Percentiles rank a stretch among this genome's conserved stretches.
phyloP scores from a whole-genome alignment of 768 basidiomycete species.

The Mycena capillaripes region DNA sequence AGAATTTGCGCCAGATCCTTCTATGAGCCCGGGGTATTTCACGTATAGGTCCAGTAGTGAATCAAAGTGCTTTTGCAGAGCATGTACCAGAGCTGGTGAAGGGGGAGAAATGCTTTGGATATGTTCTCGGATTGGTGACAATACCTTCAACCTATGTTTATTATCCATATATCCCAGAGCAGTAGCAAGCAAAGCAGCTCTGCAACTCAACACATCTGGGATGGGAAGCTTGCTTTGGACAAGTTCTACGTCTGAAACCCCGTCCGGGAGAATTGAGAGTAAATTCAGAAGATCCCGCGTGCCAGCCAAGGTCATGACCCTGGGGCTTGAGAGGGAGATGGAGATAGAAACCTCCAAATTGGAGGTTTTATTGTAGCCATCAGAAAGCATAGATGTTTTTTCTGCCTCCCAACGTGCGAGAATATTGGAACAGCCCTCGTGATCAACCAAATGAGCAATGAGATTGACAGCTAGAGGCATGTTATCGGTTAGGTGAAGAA shows the following conservation, averaged over 20 bases:
- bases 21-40: neutral
- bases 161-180: neutral
- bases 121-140: neutral
- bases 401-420: neutral
- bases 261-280: neutral
- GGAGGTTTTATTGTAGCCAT: neutral
- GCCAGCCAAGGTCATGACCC: neutral
- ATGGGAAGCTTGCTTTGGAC: neutral
- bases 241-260: neutral
- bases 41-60: neutral
- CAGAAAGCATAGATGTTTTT: neutral
- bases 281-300: neutral
- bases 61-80: neutral
- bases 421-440: neutral
- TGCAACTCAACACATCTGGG: neutral
- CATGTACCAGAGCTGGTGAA: too few relatives aligned
- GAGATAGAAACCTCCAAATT: neutral
- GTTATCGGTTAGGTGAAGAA: neutral
- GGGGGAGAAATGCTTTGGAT: neutral
- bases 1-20: too few relatives aligned
- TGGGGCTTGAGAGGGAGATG: neutral
- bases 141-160: neutral
- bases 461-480: too few relatives aligned
- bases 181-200: neutral
- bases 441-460: neutral